These are phyloP conservation scores for Aciculosporium take DNA, from an alignment of 2,329 filamentous ascomycete genomes.

Conservation along the genomic window DNA sequence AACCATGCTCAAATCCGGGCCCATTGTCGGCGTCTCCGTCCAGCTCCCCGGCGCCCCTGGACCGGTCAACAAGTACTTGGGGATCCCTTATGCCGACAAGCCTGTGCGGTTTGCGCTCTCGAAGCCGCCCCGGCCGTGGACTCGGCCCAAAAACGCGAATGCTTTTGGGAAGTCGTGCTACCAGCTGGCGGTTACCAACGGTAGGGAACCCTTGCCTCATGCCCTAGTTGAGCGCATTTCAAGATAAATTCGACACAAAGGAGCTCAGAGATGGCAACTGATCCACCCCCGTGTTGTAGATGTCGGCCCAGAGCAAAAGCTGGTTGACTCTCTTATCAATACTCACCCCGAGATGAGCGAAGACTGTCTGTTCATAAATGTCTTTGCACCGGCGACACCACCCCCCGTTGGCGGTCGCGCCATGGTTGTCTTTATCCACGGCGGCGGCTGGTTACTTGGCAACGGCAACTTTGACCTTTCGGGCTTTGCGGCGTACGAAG, in stretches of 20 bases:
- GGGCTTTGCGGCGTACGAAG: slow-evolving; percentile 14
- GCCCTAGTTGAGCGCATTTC: no score
- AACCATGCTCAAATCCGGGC: slow-evolving; percentile 9
- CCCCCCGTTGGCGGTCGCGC: slow-evolving; percentile 7
- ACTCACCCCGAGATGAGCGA: slow-evolving; percentile 12
- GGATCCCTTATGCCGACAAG: slow-evolving; percentile 10
- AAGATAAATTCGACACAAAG: no score
- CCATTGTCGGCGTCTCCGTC: slow-evolving; percentile 8
- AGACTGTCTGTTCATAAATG: slow-evolving; percentile 16
- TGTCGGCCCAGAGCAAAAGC: slow-evolving; percentile 9
- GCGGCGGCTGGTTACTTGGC: slow-evolving; percentile 14
- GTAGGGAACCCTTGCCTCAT: slow-evolving; percentile 1
- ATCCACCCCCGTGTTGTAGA: slow-evolving; percentile 5
- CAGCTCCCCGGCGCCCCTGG: slow-evolving; percentile 8
- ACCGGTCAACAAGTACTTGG: slow-evolving; percentile 11
- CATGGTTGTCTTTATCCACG: slow-evolving; percentile 14
- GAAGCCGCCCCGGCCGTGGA: slow-evolving; percentile 9
- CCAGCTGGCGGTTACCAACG: slow-evolving; percentile 9
- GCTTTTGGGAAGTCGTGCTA: slow-evolving; percentile 10
- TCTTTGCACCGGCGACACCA: slow-evolving; percentile 11
- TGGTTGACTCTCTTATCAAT: slow-evolving; percentile 11
- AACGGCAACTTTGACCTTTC: slow-evolving; percentile 12
- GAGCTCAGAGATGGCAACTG: background rate
- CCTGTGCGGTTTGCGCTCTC: slow-evolving; percentile 10
- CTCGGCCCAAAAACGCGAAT: slow-evolving; percentile 2